These are phyloP conservation scores for Albizia julibrissin DNA, from an alignment of 306 rosid genomes.

Conservation along the genomic window DNA sequence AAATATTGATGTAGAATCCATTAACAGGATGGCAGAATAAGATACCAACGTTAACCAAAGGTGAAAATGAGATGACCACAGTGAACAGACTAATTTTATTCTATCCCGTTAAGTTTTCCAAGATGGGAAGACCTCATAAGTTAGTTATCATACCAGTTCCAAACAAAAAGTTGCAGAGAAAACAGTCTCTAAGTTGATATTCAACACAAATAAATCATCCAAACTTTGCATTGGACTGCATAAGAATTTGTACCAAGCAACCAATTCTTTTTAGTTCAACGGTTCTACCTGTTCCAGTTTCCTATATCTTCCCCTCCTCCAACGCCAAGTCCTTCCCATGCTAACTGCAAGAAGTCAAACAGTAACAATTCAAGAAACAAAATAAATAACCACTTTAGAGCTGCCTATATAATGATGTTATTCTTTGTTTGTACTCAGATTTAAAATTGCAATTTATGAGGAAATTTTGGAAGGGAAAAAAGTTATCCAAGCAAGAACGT, in stretches of 20 bases:
- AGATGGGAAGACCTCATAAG: slow-evolving; percentile 17
- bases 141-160: slow-evolving; percentile 1
- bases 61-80: slow-evolving; percentile 8
- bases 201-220: not conserved
- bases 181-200: slow-evolving; percentile 16
- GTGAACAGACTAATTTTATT: not conserved
- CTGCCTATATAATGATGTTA: slow-evolving; percentile 10
- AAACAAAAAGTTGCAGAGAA: slow-evolving; percentile 1
- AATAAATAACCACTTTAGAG: not conserved
- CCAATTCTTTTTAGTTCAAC: not conserved
- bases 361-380: slow-evolving; percentile 9
- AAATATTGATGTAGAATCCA: slow-evolving; percentile 11
- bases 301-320: slow-evolving; percentile 87
- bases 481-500: slow-evolving; percentile 12
- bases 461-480: not conserved
- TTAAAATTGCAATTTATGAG: not conserved
- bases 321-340: slow-evolving; percentile 96
- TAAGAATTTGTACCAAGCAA: not conserved
- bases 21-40: slow-evolving; percentile 6
- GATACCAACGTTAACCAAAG: slow-evolving; percentile 19
- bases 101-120: not conserved
- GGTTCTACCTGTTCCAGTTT: slow-evolving; percentile 75
- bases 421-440: not conserved
- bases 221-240: not conserved
- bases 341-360: slow-evolving; percentile 60